These are phyloP conservation scores for Trematosphaeria pertusa DNA, from an alignment of 2,329 filamentous ascomycete genomes.

Conservation along the genomic window DNA sequence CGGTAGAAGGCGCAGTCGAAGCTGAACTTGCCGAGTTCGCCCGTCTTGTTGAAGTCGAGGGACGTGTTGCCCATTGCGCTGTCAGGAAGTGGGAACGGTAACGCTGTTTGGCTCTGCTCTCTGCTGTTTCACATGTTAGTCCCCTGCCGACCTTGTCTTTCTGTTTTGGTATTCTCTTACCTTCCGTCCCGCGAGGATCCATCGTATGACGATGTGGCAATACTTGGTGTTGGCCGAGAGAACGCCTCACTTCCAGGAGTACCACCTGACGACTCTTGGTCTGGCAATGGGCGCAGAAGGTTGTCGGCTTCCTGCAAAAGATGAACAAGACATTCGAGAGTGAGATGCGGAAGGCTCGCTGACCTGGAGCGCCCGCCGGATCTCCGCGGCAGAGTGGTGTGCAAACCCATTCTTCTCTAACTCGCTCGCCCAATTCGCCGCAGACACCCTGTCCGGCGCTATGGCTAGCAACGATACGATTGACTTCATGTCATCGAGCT, in stretches of 20 bases:
- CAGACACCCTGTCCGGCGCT: slow-evolving; percentile 43
- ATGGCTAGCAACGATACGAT: slow-evolving; percentile 43
- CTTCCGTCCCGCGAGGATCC: slow-evolving; percentile 43
- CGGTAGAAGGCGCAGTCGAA: slow-evolving; percentile 44
- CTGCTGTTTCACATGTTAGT: slow-evolving; percentile 34
- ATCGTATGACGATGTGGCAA: slow-evolving; percentile 41
- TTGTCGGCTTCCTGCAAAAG: slow-evolving; percentile 29
- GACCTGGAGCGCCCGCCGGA: slow-evolving; percentile 46
- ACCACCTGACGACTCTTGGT: slow-evolving; percentile 36
- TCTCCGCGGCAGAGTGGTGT: slow-evolving; percentile 46
- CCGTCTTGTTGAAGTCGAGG: slow-evolving; percentile 28
- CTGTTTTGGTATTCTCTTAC: slow-evolving; percentile 22
- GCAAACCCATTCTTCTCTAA: slow-evolving; percentile 48
- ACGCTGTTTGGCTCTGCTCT: slow-evolving; percentile 41
- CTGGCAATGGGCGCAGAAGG: slow-evolving; percentile 24
- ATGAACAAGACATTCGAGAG: slow-evolving; percentile 18
- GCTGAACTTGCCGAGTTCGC: slow-evolving; percentile 37
- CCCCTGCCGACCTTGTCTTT: slow-evolving; percentile 1
- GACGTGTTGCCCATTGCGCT: slow-evolving; percentile 25
- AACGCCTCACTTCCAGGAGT: slow-evolving; percentile 37
- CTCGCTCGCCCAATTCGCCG: slow-evolving; percentile 45
- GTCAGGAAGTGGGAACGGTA: slow-evolving; percentile 30
- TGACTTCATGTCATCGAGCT: slow-evolving; percentile 49
- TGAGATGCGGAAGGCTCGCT: slow-evolving; percentile 2
- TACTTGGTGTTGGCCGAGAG: slow-evolving; percentile 25